Evolutionary conservation across 345 rosid genomes (phyloP).

Genomic region (Viola odorata): DNA sequence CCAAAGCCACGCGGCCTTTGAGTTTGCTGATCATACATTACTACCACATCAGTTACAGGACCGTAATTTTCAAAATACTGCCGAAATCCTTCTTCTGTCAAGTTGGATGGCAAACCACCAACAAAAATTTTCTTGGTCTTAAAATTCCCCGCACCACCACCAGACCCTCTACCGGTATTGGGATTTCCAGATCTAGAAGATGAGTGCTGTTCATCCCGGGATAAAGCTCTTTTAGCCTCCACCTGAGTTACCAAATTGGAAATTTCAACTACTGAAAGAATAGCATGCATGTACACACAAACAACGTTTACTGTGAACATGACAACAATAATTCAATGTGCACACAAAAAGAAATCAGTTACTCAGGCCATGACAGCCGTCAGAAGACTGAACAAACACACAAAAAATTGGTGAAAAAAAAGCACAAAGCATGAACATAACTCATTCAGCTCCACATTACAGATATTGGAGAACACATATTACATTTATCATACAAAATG

Average conservation of each 20-base stretch:
- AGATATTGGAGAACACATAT: no score
- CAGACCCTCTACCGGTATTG: slow-evolving; percentile 25
- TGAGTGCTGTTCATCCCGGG: slow-evolving; percentile 36
- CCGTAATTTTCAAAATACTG: slow-evolving; percentile 34
- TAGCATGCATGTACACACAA: background rate
- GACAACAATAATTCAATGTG: background rate
- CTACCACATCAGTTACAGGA: slow-evolving; percentile 35
- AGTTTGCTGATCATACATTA: slow-evolving; percentile 42
- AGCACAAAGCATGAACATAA: no score
- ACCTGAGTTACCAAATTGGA: slow-evolving; percentile 25
- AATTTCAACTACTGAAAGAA: slow-evolving; percentile 3
- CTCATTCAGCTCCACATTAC: no score
- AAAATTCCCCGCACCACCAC: slow-evolving; percentile 23
- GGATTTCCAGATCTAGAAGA: slow-evolving; percentile 25
- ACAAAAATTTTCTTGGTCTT: slow-evolving; percentile 39
- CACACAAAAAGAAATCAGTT: background rate
- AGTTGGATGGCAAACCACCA: slow-evolving; percentile 32
- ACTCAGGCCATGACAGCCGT: background rate
- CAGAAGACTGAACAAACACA: no score
- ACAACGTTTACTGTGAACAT: background rate
- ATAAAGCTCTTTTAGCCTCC: slow-evolving; percentile 39
- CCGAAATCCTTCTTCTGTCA: slow-evolving; percentile 35
- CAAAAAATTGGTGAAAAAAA: no score
- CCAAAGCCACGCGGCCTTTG: slow-evolving; percentile 44
- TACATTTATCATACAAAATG: no score